phyloP scores from a whole-genome alignment of 2,329 filamentous ascomycete genomes.

The Fusarium multiceps region DNA sequence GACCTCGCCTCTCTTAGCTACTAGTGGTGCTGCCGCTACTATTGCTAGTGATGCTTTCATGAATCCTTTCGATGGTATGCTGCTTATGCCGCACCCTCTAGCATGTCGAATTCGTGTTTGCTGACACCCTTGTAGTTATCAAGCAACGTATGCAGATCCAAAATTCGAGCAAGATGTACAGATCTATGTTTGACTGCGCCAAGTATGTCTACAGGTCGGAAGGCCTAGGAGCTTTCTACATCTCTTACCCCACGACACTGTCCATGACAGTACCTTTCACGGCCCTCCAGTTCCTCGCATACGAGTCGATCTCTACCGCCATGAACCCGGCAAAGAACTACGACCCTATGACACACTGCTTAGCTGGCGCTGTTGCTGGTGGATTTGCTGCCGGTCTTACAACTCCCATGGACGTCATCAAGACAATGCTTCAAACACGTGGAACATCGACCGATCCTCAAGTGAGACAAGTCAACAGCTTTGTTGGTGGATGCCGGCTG shows the following conservation, averaged over 20 bases:
- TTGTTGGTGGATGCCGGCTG: slow-evolving; percentile 81
- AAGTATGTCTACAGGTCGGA: slow-evolving; percentile 87
- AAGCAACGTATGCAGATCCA: slow-evolving; percentile 99
- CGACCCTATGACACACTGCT: slow-evolving; percentile 92
- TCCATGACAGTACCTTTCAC: slow-evolving; percentile 99
- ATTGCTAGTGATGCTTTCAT: slow-evolving; percentile 98
- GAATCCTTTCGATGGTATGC: slow-evolving; percentile 97
- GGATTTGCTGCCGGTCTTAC: slow-evolving; percentile 94
- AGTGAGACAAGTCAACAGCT: slow-evolving; percentile 84
- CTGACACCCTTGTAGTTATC: slow-evolving; percentile 74
- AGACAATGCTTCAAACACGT: slow-evolving; percentile 94
- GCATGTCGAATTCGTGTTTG: background rate
- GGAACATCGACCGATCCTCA: slow-evolving; percentile 85
- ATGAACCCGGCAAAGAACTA: slow-evolving; percentile 90
- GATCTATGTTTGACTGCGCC: slow-evolving; percentile 87
- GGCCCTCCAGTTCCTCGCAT: slow-evolving; percentile 95
- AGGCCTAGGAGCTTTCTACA: slow-evolving; percentile 92
- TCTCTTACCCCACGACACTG: slow-evolving; percentile 96
- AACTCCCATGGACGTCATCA: slow-evolving; percentile 97
- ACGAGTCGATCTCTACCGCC: slow-evolving; percentile 93
- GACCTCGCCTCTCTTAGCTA: slow-evolving; percentile 65
- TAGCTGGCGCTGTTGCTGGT: slow-evolving; percentile 91
- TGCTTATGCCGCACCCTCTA: slow-evolving; percentile 48
- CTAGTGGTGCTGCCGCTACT: slow-evolving; percentile 92
- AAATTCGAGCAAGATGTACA: slow-evolving; percentile 88